Conservation (phyloP, 2,329 filamentous ascomycete genomes). For the Phialocephala sp. region DNA sequence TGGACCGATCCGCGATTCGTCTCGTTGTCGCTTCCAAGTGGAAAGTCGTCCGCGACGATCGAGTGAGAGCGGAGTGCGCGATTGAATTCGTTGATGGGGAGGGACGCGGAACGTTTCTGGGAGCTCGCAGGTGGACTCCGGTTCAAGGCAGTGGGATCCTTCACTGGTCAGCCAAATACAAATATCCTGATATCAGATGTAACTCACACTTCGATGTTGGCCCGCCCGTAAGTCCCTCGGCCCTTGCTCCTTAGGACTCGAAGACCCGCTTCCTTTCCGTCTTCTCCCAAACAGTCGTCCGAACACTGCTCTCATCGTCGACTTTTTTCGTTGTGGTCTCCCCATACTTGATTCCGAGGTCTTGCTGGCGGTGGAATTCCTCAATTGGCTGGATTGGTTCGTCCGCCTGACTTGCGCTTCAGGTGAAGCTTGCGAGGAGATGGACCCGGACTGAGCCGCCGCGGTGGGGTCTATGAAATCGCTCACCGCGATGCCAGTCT, state of each 20-base stretch:
- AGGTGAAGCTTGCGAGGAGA: conserved; percentile 27
- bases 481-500: conserved; percentile 25
- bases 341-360: conserved; percentile 45
- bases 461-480: conserved; percentile 19
- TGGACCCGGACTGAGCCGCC: conserved; percentile 12
- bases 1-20: conserved; percentile 55
- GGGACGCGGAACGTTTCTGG: conserved; percentile 60
- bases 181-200: conserved; percentile 14
- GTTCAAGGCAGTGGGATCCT: conserved; percentile 49
- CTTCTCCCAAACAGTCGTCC: conserved; percentile 64
- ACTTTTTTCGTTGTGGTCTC: conserved; percentile 60
- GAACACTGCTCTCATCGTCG: conserved; percentile 60
- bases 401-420: conserved; percentile 26
- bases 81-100: conserved; percentile 66
- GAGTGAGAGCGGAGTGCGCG: conserved; percentile 67
- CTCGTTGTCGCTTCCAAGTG: conserved; percentile 56
- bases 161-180: conserved; percentile 22
- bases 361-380: conserved; percentile 56
- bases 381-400: conserved; percentile 44
- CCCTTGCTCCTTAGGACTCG: conserved; percentile 20
- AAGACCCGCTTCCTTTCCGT: conserved; percentile 50
- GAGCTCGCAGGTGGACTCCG: conserved; percentile 45
- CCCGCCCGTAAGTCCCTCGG: conserved; percentile 28
- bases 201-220: conserved; percentile 58
- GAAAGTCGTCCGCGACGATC: conserved; percentile 59